Conservation (phyloP, 106 monocot genomes). For the Xerophyta viscosa region DNA sequence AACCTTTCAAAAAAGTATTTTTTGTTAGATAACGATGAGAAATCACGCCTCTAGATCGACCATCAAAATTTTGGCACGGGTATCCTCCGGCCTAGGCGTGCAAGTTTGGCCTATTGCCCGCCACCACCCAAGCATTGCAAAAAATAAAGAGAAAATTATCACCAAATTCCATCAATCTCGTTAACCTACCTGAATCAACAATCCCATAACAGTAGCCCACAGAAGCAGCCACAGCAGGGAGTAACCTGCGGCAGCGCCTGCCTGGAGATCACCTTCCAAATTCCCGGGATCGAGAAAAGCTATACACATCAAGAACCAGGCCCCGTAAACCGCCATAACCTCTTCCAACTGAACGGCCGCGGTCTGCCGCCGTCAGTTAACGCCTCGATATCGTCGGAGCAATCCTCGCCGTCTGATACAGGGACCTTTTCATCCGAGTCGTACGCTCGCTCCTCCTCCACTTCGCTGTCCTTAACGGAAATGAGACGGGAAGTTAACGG, state of each 20-base stretch:
- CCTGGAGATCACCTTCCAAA: constrained; percentile 70
- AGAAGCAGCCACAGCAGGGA: constrained; percentile 56
- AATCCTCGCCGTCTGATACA: constrained; percentile 7
- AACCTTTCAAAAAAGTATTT: too few relatives aligned
- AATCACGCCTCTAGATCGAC: too few relatives aligned
- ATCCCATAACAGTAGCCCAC: constrained; percentile 59
- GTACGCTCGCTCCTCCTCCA: constrained; percentile 23
- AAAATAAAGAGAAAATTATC: too few relatives aligned
- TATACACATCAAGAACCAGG: constrained; percentile 77
- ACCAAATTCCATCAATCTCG: too few relatives aligned
- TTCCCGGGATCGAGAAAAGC: constrained; percentile 74
- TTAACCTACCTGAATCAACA: constrained; percentile 52
- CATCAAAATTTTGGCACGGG: too few relatives aligned
- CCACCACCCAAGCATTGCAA: too few relatives aligned
- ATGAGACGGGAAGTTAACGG: background rate
- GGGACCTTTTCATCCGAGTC: constrained; percentile 29
- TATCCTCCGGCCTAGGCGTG: too few relatives aligned
- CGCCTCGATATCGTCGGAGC: constrained; percentile 1
- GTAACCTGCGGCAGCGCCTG: constrained; percentile 67
- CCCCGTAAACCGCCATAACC: constrained; percentile 69
- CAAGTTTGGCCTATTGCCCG: too few relatives aligned
- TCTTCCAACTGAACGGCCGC: constrained; percentile 58
- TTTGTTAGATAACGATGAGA: too few relatives aligned
- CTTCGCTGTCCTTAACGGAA: background rate
- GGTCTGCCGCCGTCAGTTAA: constrained; percentile 14